A percentile compares a stretch with the other conserved stretches of the same genome.
Conservation (phyloP, 2,329 filamentous ascomycete genomes). For the Calonectria henricotiae region DNA sequence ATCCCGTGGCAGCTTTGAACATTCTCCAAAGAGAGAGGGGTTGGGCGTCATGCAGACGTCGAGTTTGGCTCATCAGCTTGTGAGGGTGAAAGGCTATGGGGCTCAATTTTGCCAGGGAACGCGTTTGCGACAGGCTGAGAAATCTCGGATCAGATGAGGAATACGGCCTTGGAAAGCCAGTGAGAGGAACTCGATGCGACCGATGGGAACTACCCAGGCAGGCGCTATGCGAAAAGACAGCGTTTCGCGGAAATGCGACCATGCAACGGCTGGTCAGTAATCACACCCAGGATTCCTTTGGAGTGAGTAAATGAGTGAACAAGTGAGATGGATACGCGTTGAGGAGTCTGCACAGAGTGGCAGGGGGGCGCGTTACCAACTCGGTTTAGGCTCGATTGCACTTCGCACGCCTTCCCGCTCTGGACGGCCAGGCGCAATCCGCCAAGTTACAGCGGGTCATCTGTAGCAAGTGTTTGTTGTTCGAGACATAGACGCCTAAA, state of each 20-base stretch:
- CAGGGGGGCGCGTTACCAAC: constrained; percentile 41
- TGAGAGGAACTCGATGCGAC: constrained; percentile 13
- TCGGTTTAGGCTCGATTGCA: constrained; percentile 36
- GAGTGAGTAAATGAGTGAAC: constrained; percentile 40
- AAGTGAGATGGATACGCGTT: constrained; percentile 39
- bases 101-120: constrained; percentile 30
- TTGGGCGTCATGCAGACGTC: constrained; percentile 30
- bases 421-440: constrained; percentile 27
- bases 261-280: constrained; percentile 38
- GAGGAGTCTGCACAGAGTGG: constrained; percentile 41
- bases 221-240: constrained; percentile 22
- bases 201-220: constrained; percentile 35
- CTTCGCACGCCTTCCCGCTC: constrained; percentile 34
- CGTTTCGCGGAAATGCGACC: constrained; percentile 34
- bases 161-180: not conserved
- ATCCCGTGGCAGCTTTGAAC: constrained; percentile 45
- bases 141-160: constrained; percentile 9
- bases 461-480: constrained; percentile 20
- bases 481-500: constrained; percentile 3
- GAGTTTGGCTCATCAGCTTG: constrained; percentile 23
- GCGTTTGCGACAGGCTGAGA: constrained; percentile 33
- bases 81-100: constrained; percentile 11
- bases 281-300: constrained; percentile 41
- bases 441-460: constrained; percentile 27
- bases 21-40: constrained; percentile 44